Conservation (phyloP, 768 basidiomycete species). For the Myochromella boudieri region DNA sequence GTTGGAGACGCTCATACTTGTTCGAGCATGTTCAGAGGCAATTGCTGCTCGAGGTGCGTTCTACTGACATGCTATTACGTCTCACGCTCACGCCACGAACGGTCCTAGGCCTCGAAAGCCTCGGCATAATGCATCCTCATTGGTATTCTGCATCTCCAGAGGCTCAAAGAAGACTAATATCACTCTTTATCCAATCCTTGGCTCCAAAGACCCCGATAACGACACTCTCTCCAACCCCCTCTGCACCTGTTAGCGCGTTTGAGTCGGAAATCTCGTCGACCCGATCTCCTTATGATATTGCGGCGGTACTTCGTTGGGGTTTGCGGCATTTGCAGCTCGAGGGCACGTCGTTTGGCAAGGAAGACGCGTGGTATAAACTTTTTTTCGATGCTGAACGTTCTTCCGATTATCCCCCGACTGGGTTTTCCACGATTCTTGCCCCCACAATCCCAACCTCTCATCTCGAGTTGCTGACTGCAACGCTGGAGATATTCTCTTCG, state of each 20-base stretch:
- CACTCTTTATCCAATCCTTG: conserved; percentile 69
- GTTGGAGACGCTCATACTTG: conserved; percentile 59
- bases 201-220: conserved; percentile 42
- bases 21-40: conserved; percentile 67
- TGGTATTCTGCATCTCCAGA: conserved; percentile 77
- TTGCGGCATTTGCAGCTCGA: conserved; percentile 72
- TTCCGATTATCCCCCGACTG: conserved; percentile 58
- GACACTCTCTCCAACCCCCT: conserved; percentile 51
- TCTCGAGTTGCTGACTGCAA: conserved; percentile 53
- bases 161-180: conserved; percentile 67
- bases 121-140: conserved; percentile 84
- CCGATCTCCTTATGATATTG: conserved; percentile 73
- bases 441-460: conserved; percentile 63
- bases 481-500: conserved; percentile 63
- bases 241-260: conserved; percentile 50
- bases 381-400: conserved; percentile 63
- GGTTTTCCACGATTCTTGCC: conserved; percentile 60
- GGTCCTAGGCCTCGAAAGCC: conserved; percentile 70
- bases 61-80: conserved; percentile 8
- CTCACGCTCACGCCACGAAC: conserved; percentile 5
- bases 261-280: conserved; percentile 64
- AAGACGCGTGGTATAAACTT: conserved; percentile 64
- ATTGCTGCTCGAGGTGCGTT: conserved; percentile 63
- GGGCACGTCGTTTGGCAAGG: conserved; percentile 57
- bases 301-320: conserved; percentile 80